Percentiles rank a stretch among this genome's conserved stretches.
Evolutionary conservation across 2,329 filamentous ascomycete species (phyloP).

Genomic region (Rutstroemia sp.): DNA sequence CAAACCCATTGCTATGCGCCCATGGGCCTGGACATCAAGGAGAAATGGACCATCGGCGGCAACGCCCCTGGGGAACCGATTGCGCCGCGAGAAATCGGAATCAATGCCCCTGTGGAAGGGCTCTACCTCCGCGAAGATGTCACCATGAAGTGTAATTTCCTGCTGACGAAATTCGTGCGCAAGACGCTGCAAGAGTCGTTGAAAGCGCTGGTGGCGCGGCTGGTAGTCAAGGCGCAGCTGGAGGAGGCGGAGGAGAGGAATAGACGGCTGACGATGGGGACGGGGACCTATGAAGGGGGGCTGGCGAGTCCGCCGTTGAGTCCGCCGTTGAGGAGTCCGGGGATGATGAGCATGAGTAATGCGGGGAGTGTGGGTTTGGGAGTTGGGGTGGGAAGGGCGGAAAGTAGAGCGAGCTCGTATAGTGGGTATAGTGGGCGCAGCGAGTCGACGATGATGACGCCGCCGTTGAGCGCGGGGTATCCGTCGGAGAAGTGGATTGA

Average conservation of each 20-base stretch:
- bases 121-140: conserved; percentile 80
- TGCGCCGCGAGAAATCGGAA: conserved; percentile 58
- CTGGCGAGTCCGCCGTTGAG: conserved; percentile 2
- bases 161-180: conserved; percentile 72
- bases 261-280: neutral
- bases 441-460: neutral
- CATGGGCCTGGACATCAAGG: conserved; percentile 70
- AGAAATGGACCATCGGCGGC: conserved; percentile 70
- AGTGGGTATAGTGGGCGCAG: neutral
- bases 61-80: conserved; percentile 62
- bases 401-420: conserved; percentile 1
- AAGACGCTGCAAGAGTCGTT: conserved; percentile 78
- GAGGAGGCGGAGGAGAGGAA: conserved; percentile 2
- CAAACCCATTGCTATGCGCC: conserved; percentile 82
- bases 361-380: no score
- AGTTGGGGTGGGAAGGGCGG: neutral
- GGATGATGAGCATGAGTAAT: neutral
- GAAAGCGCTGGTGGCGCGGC: conserved; percentile 55
- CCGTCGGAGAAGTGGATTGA: conserved; percentile 5
- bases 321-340: neutral
- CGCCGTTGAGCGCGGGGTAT: conserved; percentile 1
- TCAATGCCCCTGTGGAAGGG: conserved; percentile 58
- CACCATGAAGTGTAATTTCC: conserved; percentile 70
- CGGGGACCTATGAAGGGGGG: neutral
- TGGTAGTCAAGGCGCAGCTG: conserved; percentile 44